These are phyloP conservation scores for Saccharum officinarum DNA, from an alignment of 176 grass and related monocot genomes.

Conservation along the genomic window DNA sequence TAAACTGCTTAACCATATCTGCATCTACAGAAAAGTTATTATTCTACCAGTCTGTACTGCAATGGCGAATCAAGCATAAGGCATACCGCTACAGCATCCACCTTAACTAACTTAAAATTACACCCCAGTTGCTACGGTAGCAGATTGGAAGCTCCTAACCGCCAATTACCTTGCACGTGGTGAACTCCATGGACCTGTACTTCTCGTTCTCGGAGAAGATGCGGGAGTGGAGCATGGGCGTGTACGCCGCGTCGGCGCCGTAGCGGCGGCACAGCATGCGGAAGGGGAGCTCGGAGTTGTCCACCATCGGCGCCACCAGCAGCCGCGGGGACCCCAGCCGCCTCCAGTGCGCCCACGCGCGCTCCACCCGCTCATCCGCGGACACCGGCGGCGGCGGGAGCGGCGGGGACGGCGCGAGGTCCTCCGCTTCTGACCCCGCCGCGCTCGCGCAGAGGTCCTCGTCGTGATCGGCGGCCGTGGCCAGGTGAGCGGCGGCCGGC, in stretches of 20 bases:
- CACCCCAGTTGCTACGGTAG: not conserved
- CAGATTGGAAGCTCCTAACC: not conserved
- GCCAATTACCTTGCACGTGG: constrained; percentile 71
- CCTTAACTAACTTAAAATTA: not conserved
- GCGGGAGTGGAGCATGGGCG: constrained; percentile 97
- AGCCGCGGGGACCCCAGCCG: constrained; percentile 62
- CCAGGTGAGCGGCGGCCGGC: constrained; percentile 41
- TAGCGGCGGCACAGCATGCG: constrained; percentile 95
- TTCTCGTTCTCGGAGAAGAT: constrained; percentile 99
- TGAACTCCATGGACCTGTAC: constrained; percentile 91
- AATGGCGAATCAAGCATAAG: too few species aligned
- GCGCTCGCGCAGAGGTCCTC: constrained; percentile 39
- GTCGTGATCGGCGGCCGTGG: constrained; percentile 33
- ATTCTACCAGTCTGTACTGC: too few species aligned
- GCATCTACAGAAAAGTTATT: too few species aligned
- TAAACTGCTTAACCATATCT: too few species aligned
- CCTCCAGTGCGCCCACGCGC: constrained; percentile 92
- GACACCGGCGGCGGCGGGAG: constrained; percentile 35
- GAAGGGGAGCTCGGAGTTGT: constrained; percentile 96
- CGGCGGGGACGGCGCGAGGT: not conserved
- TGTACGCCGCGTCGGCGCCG: constrained; percentile 81
- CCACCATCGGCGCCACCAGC: constrained; percentile 92
- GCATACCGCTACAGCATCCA: not conserved
- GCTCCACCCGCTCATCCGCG: constrained; percentile 54
- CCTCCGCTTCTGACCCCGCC: constrained; percentile 1